Percentiles rank a stretch among this genome's conserved stretches.
These are phyloP conservation scores for Westerdykella ornata DNA, from an alignment of 2,329 filamentous ascomycete species.

Conservation along the genomic window DNA sequence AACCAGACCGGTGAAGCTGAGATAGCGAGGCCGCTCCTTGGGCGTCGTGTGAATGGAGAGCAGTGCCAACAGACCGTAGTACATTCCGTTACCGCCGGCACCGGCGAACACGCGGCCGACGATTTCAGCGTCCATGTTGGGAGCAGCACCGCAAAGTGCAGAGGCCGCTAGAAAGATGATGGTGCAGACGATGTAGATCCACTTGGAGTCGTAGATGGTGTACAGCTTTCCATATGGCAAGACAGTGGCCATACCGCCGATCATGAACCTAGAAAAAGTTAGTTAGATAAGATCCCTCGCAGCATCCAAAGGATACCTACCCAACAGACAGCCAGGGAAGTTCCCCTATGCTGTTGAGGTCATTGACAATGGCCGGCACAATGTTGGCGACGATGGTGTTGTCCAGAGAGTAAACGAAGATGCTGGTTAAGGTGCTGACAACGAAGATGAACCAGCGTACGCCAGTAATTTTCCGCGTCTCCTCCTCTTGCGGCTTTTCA, in stretches of 20 bases:
- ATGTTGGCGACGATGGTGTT: constrained; percentile 25
- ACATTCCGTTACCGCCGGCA: constrained; percentile 43
- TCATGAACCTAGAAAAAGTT: constrained; percentile 1
- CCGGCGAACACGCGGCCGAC: constrained; percentile 44
- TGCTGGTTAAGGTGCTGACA: not conserved
- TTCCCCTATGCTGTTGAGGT: constrained; percentile 9
- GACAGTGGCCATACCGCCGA: not conserved
- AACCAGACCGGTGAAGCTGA: constrained; percentile 16
- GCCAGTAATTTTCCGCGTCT: too few species aligned
- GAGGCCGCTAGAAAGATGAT: constrained; percentile 26
- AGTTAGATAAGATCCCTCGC: too few species aligned
- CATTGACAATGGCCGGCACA: constrained; percentile 10
- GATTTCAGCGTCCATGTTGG: constrained; percentile 24
- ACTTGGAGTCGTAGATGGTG: constrained; percentile 42
- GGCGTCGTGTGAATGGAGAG: constrained; percentile 24
- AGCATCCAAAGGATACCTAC: not conserved
- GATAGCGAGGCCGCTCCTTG: constrained; percentile 31
- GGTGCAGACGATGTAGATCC: constrained; percentile 28
- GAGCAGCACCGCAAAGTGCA: constrained; percentile 28
- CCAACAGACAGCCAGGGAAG: constrained; percentile 14
- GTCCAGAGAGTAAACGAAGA: constrained; percentile 26
- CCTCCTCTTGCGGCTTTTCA: too few species aligned
- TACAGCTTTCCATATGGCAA: constrained; percentile 29
- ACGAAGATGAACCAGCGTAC: too few species aligned
- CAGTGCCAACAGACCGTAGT: constrained; percentile 28